A percentile compares a stretch with the other conserved stretches of the same genome.
Conservation (phyloP, 768 basidiomycete genomes). For the Lactifluus hygrophoroides region DNA sequence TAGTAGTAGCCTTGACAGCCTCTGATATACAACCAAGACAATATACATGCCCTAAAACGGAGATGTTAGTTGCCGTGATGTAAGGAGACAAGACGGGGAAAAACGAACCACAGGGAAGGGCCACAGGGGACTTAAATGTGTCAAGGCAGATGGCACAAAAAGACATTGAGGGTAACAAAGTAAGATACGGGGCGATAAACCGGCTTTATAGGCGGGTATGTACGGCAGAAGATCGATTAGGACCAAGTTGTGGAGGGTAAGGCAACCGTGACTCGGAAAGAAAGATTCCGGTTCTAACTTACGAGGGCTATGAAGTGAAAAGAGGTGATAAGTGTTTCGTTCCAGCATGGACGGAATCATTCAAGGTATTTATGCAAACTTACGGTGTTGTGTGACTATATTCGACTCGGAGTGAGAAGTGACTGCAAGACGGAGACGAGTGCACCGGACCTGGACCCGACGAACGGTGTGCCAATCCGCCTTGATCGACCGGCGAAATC, state of each 20-base stretch:
- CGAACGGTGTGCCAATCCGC: no score
- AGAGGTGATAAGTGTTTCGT: not conserved
- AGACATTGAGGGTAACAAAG: constrained; percentile 8
- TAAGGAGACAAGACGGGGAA: not conserved
- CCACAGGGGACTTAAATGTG: constrained; percentile 6
- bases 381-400: not conserved
- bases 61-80: not conserved
- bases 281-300: not conserved
- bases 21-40: constrained; percentile 11
- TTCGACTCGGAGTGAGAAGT: no score
- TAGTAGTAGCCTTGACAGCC: not conserved
- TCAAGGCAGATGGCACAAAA: constrained; percentile 19
- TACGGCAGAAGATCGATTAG: not conserved
- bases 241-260: not conserved
- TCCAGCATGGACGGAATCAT: no score
- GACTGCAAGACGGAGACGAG: no score
- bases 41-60: constrained; percentile 8
- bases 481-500: no score
- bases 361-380: not conserved
- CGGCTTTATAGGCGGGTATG: not conserved
- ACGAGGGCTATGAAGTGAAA: not conserved
- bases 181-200: not conserved
- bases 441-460: no score
- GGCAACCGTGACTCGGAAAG: no score
- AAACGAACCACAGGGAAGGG: constrained; percentile 18